Conservation (phyloP, 1,284 basidiomycete species). For the Irpex rosettiformis region DNA sequence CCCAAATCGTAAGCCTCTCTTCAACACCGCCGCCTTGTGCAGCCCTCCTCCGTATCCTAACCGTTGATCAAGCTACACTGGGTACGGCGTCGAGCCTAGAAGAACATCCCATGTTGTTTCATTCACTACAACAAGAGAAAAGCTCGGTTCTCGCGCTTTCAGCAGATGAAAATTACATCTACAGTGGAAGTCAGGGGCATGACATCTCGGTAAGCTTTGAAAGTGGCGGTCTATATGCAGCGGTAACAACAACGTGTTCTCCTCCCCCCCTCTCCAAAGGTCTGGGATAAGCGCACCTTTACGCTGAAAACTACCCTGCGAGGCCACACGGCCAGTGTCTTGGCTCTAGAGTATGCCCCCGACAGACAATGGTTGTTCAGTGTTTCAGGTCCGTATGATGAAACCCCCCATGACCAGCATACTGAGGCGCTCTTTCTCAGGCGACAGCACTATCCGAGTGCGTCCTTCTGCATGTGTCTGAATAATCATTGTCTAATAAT, state of each 20-base stretch:
- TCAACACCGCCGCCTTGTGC: neutral
- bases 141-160: slow-evolving; percentile 77
- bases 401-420: slow-evolving; percentile 5
- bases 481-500: slow-evolving; percentile 15
- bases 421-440: slow-evolving; percentile 35
- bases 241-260: too few relatives aligned
- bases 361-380: slow-evolving; percentile 85
- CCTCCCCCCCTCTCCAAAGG: slow-evolving; percentile 56
- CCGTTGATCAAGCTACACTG: slow-evolving; percentile 22
- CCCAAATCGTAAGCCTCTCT: slow-evolving; percentile 2
- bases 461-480: slow-evolving; percentile 19
- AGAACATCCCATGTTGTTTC: slow-evolving; percentile 38
- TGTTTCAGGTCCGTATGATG: slow-evolving; percentile 55
- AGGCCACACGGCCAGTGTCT: slow-evolving; percentile 85
- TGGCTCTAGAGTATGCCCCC: slow-evolving; percentile 76
- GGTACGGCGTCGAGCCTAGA: slow-evolving; percentile 19
- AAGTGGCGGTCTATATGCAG: slow-evolving; percentile 1
- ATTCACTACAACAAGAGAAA: slow-evolving; percentile 65
- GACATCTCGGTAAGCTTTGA: slow-evolving; percentile 62
- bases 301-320: slow-evolving; percentile 68
- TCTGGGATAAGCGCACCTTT: slow-evolving; percentile 77
- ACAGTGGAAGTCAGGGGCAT: slow-evolving; percentile 79
- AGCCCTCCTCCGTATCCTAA: neutral
- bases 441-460: slow-evolving; percentile 83
- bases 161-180: slow-evolving; percentile 72